Base-by-base conservation (phyloP, 75 land plant species). In the Cunninghamia lanceolata region DNA sequence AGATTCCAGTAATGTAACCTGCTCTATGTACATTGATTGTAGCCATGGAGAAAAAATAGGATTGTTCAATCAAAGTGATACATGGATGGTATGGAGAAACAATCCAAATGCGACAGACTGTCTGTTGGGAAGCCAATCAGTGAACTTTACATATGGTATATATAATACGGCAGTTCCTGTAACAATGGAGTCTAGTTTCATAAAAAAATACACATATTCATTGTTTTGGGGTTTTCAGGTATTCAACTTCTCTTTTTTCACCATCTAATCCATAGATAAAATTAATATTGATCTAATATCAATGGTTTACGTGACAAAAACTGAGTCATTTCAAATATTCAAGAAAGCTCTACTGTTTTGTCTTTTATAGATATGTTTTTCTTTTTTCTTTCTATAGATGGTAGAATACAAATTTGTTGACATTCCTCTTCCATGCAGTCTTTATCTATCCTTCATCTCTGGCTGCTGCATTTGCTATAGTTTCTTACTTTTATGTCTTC, bases 201-300 rank as follows among this genome's bases (percentile, higher is more conserved):
- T 88, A 0, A 87, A 56, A 9, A 93, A 94, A 89, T 98, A 98
- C 84, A 88, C 91, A 28, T 98, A 95, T 88, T 94, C 97, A 53
- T 79, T 96, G 70, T 95, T 95, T 85, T 98, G 99, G 99, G 99
- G 99, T 8, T 98, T 98, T 86, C 96, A 95, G 99, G 99, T 95
- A 96, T 42, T 84, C 30, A 42, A 19, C n/a, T 21, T 83, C 34
- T 34, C 17, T 34, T 34, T 34, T 4, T 71, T 71, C 36, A 32
- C 36, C 36, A 71, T 32, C 36, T 70, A 34, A 34, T 71, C 75
- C 75, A 13, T 71, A 71, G 14, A 34, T 71, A 2, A 71, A 63
- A 25, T 4, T 63, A 21, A 63, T 63, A 63, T 25, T 63, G 8
- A 63, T 63, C 28, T n/a, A 71, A 34, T 32, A 71, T 34, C 75